A percentile compares a stretch with the other conserved stretches of the same genome.
Conservation (phyloP, 164 flowering plant genomes). For the Chloranthus sessilifolius region DNA sequence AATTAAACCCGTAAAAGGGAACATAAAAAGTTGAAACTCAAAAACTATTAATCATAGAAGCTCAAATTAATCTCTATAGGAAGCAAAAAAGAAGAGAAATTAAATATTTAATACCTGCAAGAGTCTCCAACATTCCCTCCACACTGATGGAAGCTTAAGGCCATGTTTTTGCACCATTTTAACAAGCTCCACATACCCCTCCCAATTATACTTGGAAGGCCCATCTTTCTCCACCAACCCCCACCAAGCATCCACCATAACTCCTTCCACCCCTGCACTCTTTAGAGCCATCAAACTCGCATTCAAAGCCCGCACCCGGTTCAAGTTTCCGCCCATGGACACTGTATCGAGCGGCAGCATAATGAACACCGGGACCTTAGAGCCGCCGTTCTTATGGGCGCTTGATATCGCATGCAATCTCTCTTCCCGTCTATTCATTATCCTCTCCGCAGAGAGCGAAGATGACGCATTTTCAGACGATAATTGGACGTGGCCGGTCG, state of each 20-base stretch:
- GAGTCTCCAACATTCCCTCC: constrained; percentile 98
- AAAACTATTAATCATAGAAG: too few species aligned
- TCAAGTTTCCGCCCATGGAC: constrained; percentile 49
- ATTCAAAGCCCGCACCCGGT: constrained; percentile 64
- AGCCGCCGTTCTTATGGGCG: not conserved
- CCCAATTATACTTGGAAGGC: constrained; percentile 81
- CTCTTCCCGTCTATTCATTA: constrained; percentile 29
- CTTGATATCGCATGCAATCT: constrained; percentile 30
- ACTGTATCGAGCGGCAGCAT: constrained; percentile 93
- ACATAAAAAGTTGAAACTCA: not conserved
- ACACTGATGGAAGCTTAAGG: constrained; percentile 87
- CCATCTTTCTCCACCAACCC: constrained; percentile 93
- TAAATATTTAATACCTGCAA: constrained; percentile 51
- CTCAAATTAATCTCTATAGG: too few species aligned
- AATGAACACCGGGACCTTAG: constrained; percentile 57
- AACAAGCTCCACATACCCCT: constrained; percentile 75
- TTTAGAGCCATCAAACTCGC: constrained; percentile 95
- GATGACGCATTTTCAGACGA: constrained; percentile 9
- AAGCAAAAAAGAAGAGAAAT: not conserved
- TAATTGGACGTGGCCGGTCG: constrained; percentile 23
- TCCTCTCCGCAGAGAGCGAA: constrained; percentile 10
- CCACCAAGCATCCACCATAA: constrained; percentile 99
- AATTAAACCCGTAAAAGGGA: too few species aligned
- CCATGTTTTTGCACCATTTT: constrained; percentile 77
- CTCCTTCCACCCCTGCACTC: constrained; percentile 86